These are phyloP conservation scores for Daldinia decipiens DNA, from an alignment of 495 filamentous ascomycete species.

Conservation along the genomic window DNA sequence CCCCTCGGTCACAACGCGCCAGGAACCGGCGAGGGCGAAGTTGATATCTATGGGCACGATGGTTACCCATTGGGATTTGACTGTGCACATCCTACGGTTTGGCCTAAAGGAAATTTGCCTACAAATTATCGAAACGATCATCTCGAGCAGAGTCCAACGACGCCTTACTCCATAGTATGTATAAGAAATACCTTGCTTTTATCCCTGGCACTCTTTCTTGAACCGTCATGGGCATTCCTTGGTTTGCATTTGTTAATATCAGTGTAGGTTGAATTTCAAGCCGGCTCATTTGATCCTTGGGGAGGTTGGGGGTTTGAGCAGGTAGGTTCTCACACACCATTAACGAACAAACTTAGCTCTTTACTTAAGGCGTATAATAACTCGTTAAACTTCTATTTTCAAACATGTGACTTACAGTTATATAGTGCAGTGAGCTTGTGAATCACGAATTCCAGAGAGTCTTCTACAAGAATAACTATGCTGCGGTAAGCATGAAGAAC, in stretches of 20 bases:
- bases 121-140: constrained; percentile 60
- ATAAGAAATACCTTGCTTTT: neutral
- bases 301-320: constrained; percentile 73
- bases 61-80: constrained; percentile 75
- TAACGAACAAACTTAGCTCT: neutral
- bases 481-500: constrained; percentile 63
- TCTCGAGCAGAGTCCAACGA: constrained; percentile 67
- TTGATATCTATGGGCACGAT: constrained; percentile 84
- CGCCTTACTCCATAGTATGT: constrained; percentile 70
- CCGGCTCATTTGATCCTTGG: constrained; percentile 81
- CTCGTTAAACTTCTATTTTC: neutral
- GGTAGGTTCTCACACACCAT: constrained; percentile 11
- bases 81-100: constrained; percentile 63
- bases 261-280: constrained; percentile 69
- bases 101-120: constrained; percentile 60
- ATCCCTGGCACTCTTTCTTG: neutral
- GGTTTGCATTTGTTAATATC: neutral
- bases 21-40: constrained; percentile 68
- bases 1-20: constrained; percentile 70
- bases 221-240: neutral
- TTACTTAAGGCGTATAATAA: neutral
- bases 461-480: constrained; percentile 82
- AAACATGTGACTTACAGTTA: constrained; percentile 8
- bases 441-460: constrained; percentile 79
- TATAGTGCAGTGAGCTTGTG: constrained; percentile 66